Percentiles rank a stretch among this genome's conserved stretches.
Conservation (phyloP, 169 alveolate species). For the Plasmodium fragile region DNA sequence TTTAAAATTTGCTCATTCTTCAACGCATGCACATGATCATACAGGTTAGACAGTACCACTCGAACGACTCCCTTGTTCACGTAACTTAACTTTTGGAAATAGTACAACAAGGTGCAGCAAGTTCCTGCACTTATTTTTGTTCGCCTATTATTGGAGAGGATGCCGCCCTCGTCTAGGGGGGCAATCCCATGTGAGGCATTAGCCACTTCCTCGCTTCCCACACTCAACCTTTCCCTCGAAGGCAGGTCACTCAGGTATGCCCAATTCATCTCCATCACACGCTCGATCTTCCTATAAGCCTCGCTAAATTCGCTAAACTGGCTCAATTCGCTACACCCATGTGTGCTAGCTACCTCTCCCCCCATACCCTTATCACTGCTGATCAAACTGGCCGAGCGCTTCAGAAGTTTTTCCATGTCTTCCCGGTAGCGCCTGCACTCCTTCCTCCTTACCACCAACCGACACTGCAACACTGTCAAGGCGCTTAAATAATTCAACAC, state of each 20-base stretch:
- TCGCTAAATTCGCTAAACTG: background rate
- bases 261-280: conserved; percentile 1
- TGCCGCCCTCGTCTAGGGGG: background rate
- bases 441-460: background rate
- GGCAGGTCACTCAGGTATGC: background rate
- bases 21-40: conserved; percentile 19
- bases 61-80: conserved; percentile 33
- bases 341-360: too few relatives aligned
- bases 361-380: background rate
- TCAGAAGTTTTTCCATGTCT: background rate
- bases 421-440: background rate
- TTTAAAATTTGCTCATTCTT: conserved; percentile 29
- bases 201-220: background rate
- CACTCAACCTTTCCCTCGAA: background rate
- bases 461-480: conserved; percentile 5
- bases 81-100: conserved; percentile 27
- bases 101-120: conserved; percentile 45
- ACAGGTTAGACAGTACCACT: conserved; percentile 29
- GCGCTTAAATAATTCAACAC: conserved; percentile 31
- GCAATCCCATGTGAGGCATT: background rate
- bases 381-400: background rate
- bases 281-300: background rate
- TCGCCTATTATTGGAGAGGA: background rate
- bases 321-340: background rate
- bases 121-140: conserved; percentile 23